Evolutionary conservation across 345 rosid species (phyloP).

Genomic region (Hibiscus trionum): DNA sequence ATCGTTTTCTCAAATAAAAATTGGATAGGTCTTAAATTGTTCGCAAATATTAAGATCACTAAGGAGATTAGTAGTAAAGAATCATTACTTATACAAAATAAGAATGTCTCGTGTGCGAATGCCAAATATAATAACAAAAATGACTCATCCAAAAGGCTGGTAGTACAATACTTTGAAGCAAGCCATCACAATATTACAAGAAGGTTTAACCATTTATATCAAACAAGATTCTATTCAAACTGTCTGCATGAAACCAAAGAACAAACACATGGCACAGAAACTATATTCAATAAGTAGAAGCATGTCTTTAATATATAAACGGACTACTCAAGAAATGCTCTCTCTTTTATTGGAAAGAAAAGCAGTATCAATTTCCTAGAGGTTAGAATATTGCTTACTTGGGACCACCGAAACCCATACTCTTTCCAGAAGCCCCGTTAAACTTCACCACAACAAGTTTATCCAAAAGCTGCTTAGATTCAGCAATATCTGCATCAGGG

Average conservation of each 20-base stretch:
- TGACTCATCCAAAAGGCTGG: neutral
- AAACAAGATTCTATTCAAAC: neutral
- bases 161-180: neutral
- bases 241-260: neutral
- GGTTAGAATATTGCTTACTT: constrained; percentile 26
- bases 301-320: neutral
- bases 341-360: neutral
- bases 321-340: neutral
- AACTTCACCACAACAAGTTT: constrained; percentile 50
- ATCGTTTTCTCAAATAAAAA: neutral
- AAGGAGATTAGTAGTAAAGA: neutral
- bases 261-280: neutral
- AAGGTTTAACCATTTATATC: neutral
- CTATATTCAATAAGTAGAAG: neutral
- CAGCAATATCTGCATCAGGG: constrained; percentile 27
- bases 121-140: neutral
- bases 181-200: neutral
- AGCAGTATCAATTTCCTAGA: neutral
- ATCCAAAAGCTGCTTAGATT: constrained; percentile 37
- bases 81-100: neutral
- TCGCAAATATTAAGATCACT: neutral
- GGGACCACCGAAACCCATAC: constrained; percentile 40
- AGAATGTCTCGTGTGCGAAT: neutral
- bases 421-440: constrained; percentile 31
- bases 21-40: neutral